Conservation (phyloP, 768 basidiomycete species). For the Chalciporus piperatus region DNA sequence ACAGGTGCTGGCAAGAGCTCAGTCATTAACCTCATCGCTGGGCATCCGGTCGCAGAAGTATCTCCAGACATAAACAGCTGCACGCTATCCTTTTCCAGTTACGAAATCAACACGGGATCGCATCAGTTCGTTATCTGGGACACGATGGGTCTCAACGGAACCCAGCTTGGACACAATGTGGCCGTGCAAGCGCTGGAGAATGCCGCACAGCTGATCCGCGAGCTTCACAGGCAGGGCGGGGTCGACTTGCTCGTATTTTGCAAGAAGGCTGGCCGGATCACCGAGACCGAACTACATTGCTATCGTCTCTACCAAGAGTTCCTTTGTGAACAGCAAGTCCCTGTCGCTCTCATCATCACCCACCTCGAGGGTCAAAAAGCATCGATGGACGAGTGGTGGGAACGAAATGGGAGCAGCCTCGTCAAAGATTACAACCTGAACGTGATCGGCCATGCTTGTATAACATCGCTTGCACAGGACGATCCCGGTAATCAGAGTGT, state of each 20-base stretch:
- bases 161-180: not conserved
- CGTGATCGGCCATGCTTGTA: constrained; percentile 24
- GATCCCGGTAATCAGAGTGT: not conserved
- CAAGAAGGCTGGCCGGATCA: constrained; percentile 28
- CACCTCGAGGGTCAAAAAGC: constrained; percentile 26
- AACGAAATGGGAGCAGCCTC: constrained; percentile 1
- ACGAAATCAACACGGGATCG: constrained; percentile 10
- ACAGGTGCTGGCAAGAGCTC: constrained; percentile 34
- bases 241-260: constrained; percentile 35
- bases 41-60: constrained; percentile 11
- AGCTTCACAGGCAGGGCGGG: constrained; percentile 15
- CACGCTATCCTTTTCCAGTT: constrained; percentile 24
- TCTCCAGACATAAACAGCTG: constrained; percentile 23
- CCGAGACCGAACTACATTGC: constrained; percentile 19
- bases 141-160: constrained; percentile 16
- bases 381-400: constrained; percentile 25
- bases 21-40: constrained; percentile 34
- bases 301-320: constrained; percentile 31
- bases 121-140: constrained; percentile 11
- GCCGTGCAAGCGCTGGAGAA: constrained; percentile 3
- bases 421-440: constrained; percentile 3
- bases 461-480: constrained; percentile 19
- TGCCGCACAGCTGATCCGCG: constrained; percentile 22
- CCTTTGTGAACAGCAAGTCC: constrained; percentile 32
- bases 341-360: constrained; percentile 33